Base-by-base conservation (phyloP, 2,329 filamentous ascomycete species). In the Chrysoporthe puriensis region DNA sequence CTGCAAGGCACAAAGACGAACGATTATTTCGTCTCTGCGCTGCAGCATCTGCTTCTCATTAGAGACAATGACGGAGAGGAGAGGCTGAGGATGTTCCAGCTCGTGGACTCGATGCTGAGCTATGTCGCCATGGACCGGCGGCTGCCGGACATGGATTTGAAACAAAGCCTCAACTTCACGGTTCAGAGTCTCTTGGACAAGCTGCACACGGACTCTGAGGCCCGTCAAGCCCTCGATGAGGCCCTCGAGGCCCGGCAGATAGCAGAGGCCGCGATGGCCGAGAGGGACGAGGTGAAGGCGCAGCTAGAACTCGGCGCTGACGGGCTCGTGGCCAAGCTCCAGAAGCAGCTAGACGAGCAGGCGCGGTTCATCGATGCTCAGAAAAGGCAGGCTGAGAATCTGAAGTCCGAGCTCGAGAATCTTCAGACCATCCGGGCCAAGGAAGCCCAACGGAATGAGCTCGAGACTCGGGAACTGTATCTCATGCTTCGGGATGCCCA, bases 111-210 rank as follows among this genome's bases (percentile, higher is more conserved):
- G n/a, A 98, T 98, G 94, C 88, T 99, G 72, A 97, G 94, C 79
- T 98, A 98, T 79, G 95, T 99, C 70, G 95, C 95, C 74, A 99
- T 99, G 95, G 96, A 99, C 79, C 88, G 96, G 76, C 88, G 96
- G 71, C 80, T 98, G 71, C 96, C 96, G 50, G 95, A 99, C 79
- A 95, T 98, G 89, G 96, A 99, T 78, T 87, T 99, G 69, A 97
- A 97, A 82, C 95, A 98, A 79, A 97, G 94, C 76, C 87, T 99
- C 72, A 97, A 97, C 78, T 98, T 98, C 75, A 97, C 95, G 0
- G 96, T 99, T 11, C 96, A 98, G 81, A 97, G 89, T 78, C 84
- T 99, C 73, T 84, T 99, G 70, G 96, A 98, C 81, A 97, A 96
- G 80, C 85, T 99, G 63, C 96, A 98, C 77, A 98, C 96, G 1